Evolutionary conservation across 2,329 filamentous ascomycete genomes (phyloP).

Genomic region (Colletotrichum costaricense): DNA sequence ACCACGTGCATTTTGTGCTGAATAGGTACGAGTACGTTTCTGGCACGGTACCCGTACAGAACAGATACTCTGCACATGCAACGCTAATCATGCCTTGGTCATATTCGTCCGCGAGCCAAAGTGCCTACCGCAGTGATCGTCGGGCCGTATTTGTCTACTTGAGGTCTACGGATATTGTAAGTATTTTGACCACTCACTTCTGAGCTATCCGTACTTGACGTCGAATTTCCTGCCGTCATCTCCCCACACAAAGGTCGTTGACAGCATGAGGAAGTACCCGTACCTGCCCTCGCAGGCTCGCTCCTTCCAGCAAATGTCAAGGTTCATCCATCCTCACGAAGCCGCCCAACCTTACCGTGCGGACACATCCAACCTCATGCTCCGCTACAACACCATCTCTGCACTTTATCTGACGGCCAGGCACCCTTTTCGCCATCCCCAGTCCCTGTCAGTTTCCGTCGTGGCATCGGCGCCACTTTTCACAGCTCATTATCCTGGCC

Average conservation of each 20-base stretch:
- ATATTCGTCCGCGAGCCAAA: neutral
- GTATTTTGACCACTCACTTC: no score
- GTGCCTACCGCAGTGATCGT: neutral
- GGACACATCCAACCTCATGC: neutral
- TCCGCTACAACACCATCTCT: neutral
- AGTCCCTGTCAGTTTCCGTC: neutral
- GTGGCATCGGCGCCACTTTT: neutral
- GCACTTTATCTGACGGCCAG: neutral
- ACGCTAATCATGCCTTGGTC: neutral
- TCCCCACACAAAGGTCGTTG: neutral
- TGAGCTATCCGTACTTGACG: no score
- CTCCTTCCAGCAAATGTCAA: neutral
- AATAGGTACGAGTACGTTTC: neutral
- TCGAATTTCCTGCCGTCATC: neutral
- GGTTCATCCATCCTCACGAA: neutral
- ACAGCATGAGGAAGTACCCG: neutral
- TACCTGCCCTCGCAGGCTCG: neutral
- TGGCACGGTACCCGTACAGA: neutral
- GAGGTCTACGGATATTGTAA: no score
- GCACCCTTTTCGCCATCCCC: neutral
- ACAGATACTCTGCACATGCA: neutral
- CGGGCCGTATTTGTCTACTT: neutral
- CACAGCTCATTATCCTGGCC: neutral
- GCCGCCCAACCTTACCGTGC: neutral
- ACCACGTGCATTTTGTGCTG: constrained; percentile 30